Evolutionary conservation across 495 filamentous ascomycete genomes (phyloP).

Genomic region (Aspergillus cristatus): DNA sequence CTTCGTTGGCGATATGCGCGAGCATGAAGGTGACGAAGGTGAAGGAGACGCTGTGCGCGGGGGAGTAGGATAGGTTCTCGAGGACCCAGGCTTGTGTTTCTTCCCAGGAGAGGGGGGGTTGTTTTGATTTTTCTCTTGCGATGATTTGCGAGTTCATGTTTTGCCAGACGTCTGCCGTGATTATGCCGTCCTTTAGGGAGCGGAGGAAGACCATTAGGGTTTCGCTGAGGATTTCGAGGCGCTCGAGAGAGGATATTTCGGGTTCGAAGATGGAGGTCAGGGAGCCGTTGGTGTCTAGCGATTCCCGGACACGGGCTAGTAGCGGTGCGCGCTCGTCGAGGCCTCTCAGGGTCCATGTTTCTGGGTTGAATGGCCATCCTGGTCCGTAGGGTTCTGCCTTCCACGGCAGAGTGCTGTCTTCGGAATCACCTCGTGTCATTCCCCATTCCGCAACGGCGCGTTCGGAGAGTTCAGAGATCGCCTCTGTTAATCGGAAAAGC

Average conservation of each 20-base stretch:
- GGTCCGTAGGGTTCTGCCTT: conserved; percentile 41
- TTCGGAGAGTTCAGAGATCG: conserved; percentile 65
- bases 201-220: conserved; percentile 61
- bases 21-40: conserved; percentile 79
- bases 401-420: conserved; percentile 44
- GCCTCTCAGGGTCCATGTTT: conserved; percentile 39
- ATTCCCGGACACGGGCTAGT: conserved; percentile 44
- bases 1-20: conserved; percentile 37
- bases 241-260: conserved; percentile 50
- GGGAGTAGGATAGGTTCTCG: conserved; percentile 60
- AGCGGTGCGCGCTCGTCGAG: conserved; percentile 22
- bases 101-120: conserved; percentile 40
- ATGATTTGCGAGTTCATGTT: conserved; percentile 55
- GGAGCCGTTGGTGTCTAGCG: conserved; percentile 56
- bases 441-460: conserved; percentile 72
- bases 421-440: conserved; percentile 54
- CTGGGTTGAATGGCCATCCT: conserved; percentile 67
- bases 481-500: conserved; percentile 79
- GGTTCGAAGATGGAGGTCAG: conserved; percentile 49
- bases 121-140: conserved; percentile 40
- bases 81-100: conserved; percentile 60
- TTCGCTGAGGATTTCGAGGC: conserved; percentile 60
- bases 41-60: conserved; percentile 76
- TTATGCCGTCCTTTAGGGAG: conserved; percentile 64
- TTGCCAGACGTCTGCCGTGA: conserved; percentile 59